A percentile compares a stretch with the other conserved stretches of the same genome.
phyloP scores from a whole-genome alignment of 1,284 basidiomycete species.

The Leccinum angustisporum region DNA sequence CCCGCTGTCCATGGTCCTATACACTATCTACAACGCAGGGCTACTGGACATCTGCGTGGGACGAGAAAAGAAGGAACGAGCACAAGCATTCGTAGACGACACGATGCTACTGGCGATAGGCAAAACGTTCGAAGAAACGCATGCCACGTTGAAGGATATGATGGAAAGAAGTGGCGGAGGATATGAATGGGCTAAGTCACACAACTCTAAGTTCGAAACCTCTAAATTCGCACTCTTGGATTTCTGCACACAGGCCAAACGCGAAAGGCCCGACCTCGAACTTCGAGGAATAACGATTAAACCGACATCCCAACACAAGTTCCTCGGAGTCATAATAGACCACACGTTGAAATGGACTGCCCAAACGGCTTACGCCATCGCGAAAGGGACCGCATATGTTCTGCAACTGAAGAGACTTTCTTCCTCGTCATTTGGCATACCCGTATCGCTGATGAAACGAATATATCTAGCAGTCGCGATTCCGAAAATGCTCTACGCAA shows the following conservation, averaged over 20 bases:
- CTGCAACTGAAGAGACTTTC: not conserved
- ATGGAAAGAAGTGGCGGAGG: not conserved
- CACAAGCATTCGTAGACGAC: not conserved
- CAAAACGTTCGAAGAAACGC: not conserved
- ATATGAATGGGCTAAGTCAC: not conserved
- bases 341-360: not conserved
- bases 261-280: not conserved
- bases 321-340: not conserved
- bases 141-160: slow-evolving; percentile 5
- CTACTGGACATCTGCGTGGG: not conserved
- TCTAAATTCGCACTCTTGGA: not conserved
- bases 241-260: not conserved
- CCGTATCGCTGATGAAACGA: not conserved
- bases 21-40: slow-evolving; percentile 4
- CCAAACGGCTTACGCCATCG: not conserved
- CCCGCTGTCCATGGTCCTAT: slow-evolving; percentile 7
- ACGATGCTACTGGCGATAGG: not conserved
- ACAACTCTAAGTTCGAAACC: not conserved
- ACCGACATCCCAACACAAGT: not conserved
- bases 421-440: not conserved
- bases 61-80: not conserved
- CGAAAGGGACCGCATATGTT: not conserved
- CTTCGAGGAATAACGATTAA: not conserved
- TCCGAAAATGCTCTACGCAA: too few relatives aligned
- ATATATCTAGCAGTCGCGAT: too few relatives aligned